Base-by-base conservation (phyloP, 257 asterid species). In the Nyctanthes arbortristis region DNA sequence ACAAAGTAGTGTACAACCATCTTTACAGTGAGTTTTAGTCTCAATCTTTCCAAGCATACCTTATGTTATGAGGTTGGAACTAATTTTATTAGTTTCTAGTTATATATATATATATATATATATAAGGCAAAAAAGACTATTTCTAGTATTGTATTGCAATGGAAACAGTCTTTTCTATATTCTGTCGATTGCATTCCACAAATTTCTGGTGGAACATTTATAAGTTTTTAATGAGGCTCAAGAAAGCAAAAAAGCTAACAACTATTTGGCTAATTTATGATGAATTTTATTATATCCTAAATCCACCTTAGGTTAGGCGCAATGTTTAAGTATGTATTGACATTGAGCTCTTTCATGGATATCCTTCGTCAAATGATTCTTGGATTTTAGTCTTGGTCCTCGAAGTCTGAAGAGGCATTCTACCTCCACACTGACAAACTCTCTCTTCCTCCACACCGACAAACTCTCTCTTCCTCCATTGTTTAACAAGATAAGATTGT, bases 1-100 rank as follows among this genome's bases (percentile, higher is more conserved):
- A 89, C 92, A 1, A 85, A 74, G 81, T 93, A 6, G 94, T 91
- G 59, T 93, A 77, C 59, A 93, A 89, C 74, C 91, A 91, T 85
- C 97, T 89, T 60, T 93, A 93, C 62, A 97, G 96, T 91, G 69
- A 28, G 86, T 27, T 56, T 56, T 75, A 7, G 3, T 54, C 43
- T 39, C 28, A 16, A 6, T 6, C 10, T 45, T 37, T 20, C 18
- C 14, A 39, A 39, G 12, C 37, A 0, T 28, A 4, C n/a, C n/a
- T n/a, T 2, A 13, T 37, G 31, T 22, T 4, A 31, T n/a, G 16
- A 7, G 49, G 16, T 40, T 24, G 16, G 3, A 18, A 6, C 18
- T 47, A 4, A 16, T 47, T 47, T 18, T 47, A 40, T n/a, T n/a
- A n/a, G 49, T 40, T 40, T 3, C 7, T 20, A 39, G 4, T 11